These are phyloP conservation scores for Voacanga thouarsii DNA, from an alignment of 257 asterid genomes.

Conservation along the genomic window DNA sequence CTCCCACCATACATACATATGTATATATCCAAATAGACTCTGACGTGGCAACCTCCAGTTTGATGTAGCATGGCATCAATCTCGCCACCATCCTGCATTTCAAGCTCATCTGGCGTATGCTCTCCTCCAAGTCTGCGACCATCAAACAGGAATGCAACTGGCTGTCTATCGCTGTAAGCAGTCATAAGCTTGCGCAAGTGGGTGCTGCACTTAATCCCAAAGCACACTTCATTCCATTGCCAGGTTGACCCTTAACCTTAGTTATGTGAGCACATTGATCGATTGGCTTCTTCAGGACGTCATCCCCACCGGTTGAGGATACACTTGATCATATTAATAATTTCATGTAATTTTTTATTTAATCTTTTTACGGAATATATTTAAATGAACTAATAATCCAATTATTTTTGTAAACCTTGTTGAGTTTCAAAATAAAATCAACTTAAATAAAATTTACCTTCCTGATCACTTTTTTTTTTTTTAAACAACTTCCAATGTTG, in stretches of 20 bases:
- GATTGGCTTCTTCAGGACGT: slow-evolving; percentile 30
- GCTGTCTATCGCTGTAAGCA: slow-evolving; percentile 64
- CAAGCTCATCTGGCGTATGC: slow-evolving; percentile 60
- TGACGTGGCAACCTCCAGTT: slow-evolving; percentile 21
- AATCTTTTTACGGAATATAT: too few species aligned
- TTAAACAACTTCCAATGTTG: too few species aligned
- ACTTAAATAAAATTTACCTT: too few species aligned
- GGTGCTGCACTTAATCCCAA: slow-evolving; percentile 68
- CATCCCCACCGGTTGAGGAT: slow-evolving; percentile 15
- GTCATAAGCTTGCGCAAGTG: slow-evolving; percentile 70
- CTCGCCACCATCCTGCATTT: slow-evolving; percentile 39
- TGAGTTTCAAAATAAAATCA: too few species aligned
- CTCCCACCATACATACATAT: too few species aligned
- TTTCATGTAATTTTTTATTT: too few species aligned
- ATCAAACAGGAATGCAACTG: slow-evolving; percentile 34
- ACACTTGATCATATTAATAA: too few species aligned
- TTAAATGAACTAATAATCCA: too few species aligned
- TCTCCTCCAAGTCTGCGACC: slow-evolving; percentile 56
- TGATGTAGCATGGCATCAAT: slow-evolving; percentile 37
- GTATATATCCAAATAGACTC: too few species aligned
- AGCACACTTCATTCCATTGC: slow-evolving; percentile 38
- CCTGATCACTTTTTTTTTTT: too few species aligned
- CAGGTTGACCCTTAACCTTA: slow-evolving; percentile 41
- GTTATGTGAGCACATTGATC: slow-evolving; percentile 29
- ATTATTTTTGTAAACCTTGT: too few species aligned